Conservation (phyloP, 352 stramenopile species). For the Aphanomyces euteiches region DNA sequence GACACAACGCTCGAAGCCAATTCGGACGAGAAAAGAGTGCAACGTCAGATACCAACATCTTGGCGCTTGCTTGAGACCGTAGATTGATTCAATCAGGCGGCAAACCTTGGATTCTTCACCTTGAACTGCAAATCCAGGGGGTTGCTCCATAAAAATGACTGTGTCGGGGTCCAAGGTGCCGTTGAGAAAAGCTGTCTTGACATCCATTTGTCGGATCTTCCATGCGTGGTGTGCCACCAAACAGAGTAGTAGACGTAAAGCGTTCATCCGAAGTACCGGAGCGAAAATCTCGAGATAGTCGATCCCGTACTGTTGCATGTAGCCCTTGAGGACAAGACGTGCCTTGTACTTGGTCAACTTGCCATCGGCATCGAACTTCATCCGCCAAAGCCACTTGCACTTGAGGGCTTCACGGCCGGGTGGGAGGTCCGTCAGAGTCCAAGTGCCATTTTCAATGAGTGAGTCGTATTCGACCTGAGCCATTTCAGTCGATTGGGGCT, state of each 20-base stretch:
- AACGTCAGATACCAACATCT: constrained; percentile 37
- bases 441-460: constrained; percentile 30
- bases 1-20: constrained; percentile 21
- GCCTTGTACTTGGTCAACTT: constrained; percentile 36
- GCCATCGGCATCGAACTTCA: constrained; percentile 31
- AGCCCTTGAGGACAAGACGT: constrained; percentile 35
- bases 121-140: constrained; percentile 25
- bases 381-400: constrained; percentile 32
- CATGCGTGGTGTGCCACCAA: constrained; percentile 28
- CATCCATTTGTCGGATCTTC: constrained; percentile 34
- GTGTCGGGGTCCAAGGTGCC: constrained; percentile 35
- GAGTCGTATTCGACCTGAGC: constrained; percentile 25
- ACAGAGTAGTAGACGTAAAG: constrained; percentile 33
- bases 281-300: constrained; percentile 36
- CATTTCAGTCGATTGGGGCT: constrained; percentile 8
- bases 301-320: constrained; percentile 31
- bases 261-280: constrained; percentile 33
- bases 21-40: constrained; percentile 15
- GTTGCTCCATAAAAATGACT: constrained; percentile 34
- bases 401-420: constrained; percentile 30
- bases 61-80: constrained; percentile 42
- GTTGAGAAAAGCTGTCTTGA: constrained; percentile 43
- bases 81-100: constrained; percentile 33
- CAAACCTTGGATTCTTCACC: constrained; percentile 33
- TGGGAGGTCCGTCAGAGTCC: constrained; percentile 17